Evolutionary conservation across 306 rosid genomes (phyloP).

Genomic region (Vicia villosa): DNA sequence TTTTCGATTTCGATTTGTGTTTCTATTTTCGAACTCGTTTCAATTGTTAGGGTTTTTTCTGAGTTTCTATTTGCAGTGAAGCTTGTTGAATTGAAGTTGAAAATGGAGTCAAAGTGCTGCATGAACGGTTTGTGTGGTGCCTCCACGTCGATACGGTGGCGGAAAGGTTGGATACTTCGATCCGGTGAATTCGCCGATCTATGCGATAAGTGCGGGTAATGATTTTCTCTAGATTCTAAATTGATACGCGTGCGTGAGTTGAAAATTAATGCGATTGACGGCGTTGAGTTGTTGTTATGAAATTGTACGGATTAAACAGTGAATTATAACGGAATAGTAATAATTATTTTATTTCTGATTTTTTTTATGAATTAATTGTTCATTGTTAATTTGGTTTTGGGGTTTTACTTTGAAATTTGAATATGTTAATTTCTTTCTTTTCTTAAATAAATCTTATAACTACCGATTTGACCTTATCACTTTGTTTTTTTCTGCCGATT

Average conservation of each 20-base stretch:
- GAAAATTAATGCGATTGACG: conserved; percentile 19
- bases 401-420: background rate
- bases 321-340: conserved; percentile 15
- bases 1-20: conserved; percentile 29
- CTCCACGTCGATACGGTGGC: conserved; percentile 72
- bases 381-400: background rate
- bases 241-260: conserved; percentile 25
- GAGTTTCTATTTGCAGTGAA: conserved; percentile 28
- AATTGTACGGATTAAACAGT: conserved; percentile 31
- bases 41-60: conserved; percentile 50
- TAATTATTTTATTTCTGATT: conserved; percentile 24
- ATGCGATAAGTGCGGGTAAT: conserved; percentile 93
- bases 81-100: conserved; percentile 47
- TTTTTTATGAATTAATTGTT: background rate
- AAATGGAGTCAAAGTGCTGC: conserved; percentile 77
- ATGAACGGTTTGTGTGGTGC: conserved; percentile 73
- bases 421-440: conserved; percentile 6
- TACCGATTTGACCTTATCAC: conserved; percentile 31
- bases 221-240: conserved; percentile 26
- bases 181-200: conserved; percentile 90
- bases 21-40: conserved; percentile 4
- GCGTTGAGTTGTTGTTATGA: conserved; percentile 2
- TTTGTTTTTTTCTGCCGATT: background rate
- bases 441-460: conserved; percentile 1
- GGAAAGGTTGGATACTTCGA: conserved; percentile 93